A percentile compares a stretch with the other conserved stretches of the same genome.
Conservation (phyloP, 2,329 filamentous ascomycete genomes). For the Talaromyces funiculosus region DNA sequence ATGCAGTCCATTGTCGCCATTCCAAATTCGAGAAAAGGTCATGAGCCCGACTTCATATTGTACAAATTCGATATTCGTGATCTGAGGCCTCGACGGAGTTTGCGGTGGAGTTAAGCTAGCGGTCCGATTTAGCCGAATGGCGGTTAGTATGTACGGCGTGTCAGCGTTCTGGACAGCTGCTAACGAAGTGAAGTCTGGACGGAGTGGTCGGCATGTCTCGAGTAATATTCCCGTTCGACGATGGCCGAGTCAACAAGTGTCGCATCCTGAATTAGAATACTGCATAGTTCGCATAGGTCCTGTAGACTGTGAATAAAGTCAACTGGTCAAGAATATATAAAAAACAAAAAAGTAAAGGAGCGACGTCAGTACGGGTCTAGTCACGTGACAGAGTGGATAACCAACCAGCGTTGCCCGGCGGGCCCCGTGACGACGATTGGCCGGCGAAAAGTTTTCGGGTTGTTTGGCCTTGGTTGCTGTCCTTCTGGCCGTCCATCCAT, state of each 20-base stretch:
- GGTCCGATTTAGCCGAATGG: constrained; percentile 2
- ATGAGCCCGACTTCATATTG: background rate
- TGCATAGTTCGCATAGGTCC: too few relatives aligned
- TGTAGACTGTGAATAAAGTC: too few relatives aligned
- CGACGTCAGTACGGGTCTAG: background rate
- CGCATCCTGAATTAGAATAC: background rate
- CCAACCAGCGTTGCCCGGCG: constrained; percentile 2
- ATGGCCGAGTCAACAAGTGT: background rate
- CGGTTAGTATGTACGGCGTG: background rate
- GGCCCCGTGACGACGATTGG: constrained; percentile 11
- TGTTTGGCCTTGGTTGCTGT: background rate
- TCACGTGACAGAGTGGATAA: background rate
- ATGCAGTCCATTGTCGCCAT: background rate
- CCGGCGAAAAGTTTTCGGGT: constrained; percentile 15
- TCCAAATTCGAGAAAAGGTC: background rate
- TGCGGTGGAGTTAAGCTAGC: constrained; percentile 7
- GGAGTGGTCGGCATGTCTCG: background rate
- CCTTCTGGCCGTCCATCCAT: background rate
- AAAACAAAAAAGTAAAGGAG: background rate
- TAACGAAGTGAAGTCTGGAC: too few relatives aligned
- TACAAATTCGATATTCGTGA: background rate
- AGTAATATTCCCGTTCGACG: background rate
- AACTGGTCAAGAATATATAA: background rate
- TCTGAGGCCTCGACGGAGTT: background rate
- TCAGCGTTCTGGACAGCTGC: background rate